Conservation (phyloP, 768 basidiomycete species). For the Kwoniella mangroviensis region DNA sequence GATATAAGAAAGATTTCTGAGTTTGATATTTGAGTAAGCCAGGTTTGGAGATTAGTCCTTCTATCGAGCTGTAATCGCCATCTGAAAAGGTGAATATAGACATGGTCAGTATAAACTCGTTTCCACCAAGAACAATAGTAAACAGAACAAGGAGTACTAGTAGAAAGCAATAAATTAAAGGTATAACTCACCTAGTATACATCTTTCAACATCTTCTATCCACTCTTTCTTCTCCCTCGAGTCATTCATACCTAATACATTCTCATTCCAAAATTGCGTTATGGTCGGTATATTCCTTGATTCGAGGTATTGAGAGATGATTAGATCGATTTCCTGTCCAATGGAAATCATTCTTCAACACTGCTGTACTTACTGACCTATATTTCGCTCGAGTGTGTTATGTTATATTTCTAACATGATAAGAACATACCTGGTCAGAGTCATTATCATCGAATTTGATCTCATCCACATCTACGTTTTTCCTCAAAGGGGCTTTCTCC, state of each 20-base stretch:
- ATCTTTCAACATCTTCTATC: constrained; percentile 43
- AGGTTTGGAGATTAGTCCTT: constrained; percentile 39
- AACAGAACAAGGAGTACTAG: too few relatives aligned
- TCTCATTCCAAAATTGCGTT: constrained; percentile 39
- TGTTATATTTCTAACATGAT: neutral
- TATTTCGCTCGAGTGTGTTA: too few relatives aligned
- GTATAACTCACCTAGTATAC: constrained; percentile 41
- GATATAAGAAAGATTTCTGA: constrained; percentile 53
- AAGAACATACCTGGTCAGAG: constrained; percentile 10
- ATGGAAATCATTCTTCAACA: too few relatives aligned
- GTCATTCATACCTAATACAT: constrained; percentile 28
- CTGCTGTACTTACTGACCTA: too few relatives aligned
- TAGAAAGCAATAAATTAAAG: too few relatives aligned
- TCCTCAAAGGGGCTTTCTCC: constrained; percentile 18
- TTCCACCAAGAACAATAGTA: too few relatives aligned
- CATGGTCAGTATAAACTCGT: neutral
- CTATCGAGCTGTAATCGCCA: constrained; percentile 52
- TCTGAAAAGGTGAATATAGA: constrained; percentile 20
- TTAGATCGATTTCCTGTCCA: constrained; percentile 43
- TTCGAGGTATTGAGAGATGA: constrained; percentile 50
- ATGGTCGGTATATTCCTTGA: constrained; percentile 22
- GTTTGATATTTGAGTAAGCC: constrained; percentile 45
- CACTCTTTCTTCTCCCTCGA: constrained; percentile 30
- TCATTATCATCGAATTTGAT: constrained; percentile 11
- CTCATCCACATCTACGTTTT: constrained; percentile 16